Percentiles rank a stretch among this genome's conserved stretches.
These are phyloP conservation scores for Russula dissimulans DNA, from an alignment of 768 basidiomycete species.

Conservation along the genomic window DNA sequence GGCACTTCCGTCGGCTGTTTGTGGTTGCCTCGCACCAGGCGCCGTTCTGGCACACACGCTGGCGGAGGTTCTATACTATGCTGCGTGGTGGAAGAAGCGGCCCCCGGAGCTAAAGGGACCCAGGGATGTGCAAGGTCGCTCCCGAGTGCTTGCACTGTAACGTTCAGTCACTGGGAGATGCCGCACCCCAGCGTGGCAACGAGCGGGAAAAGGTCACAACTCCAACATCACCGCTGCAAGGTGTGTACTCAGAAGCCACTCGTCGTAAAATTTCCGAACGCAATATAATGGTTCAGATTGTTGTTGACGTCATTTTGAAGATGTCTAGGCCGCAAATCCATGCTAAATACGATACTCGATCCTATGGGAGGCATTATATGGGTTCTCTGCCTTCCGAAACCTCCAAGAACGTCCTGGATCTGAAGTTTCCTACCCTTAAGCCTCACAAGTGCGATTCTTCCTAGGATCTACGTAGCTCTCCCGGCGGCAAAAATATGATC, in stretches of 20 bases:
- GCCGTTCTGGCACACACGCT: too few species aligned
- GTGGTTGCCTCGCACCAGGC: too few species aligned
- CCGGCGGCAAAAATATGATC: constrained; percentile 99
- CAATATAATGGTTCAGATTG: constrained; percentile 47
- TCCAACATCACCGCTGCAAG: constrained; percentile 98
- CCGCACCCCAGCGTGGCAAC: constrained; percentile 87
- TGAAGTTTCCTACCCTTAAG: constrained; percentile 31
- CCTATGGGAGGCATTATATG: constrained; percentile 99
- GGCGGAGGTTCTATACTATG: too few species aligned
- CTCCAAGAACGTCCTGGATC: not conserved
- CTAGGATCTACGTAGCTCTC: constrained; percentile 98
- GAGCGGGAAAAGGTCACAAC: constrained; percentile 86
- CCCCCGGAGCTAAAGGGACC: too few species aligned
- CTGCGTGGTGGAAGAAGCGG: too few species aligned
- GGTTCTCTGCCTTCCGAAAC: constrained; percentile 22
- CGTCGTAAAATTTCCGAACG: constrained; percentile 1
- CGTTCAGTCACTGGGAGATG: constrained; percentile 45
- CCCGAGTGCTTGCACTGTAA: constrained; percentile 1
- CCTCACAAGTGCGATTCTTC: constrained; percentile 93
- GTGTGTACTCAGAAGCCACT: constrained; percentile 32
- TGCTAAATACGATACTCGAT: constrained; percentile 99
- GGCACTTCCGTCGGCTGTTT: too few species aligned
- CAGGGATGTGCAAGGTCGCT: too few species aligned
- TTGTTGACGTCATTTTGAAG: constrained; percentile 97
- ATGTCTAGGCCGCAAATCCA: constrained; percentile 93